phyloP scores from a whole-genome alignment of 1,284 basidiomycete species.

The Taiwanofungus camphoratus region DNA sequence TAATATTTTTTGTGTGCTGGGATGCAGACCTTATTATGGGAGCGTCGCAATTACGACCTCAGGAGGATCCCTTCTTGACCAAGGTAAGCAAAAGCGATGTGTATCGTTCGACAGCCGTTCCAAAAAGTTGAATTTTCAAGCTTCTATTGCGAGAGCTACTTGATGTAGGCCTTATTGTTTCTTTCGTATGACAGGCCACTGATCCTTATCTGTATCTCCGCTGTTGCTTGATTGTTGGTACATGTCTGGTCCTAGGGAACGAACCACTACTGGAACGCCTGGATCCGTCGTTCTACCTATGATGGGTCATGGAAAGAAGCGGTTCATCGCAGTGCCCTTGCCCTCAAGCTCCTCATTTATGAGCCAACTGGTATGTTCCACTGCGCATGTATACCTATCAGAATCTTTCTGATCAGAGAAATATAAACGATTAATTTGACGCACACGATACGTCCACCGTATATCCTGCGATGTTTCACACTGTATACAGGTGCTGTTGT shows the following conservation, averaged over 20 bases:
- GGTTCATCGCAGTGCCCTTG: constrained; percentile 84
- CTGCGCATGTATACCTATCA: constrained; percentile 5
- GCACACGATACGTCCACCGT: too few species aligned
- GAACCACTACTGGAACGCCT: constrained; percentile 79
- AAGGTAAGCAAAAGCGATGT: constrained; percentile 36
- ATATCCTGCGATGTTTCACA: neutral
- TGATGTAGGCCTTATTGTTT: too few species aligned
- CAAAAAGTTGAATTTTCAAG: constrained; percentile 20
- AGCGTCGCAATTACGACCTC: constrained; percentile 43
- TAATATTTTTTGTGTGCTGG: neutral
- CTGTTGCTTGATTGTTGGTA: too few species aligned
- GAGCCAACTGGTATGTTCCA: constrained; percentile 62
- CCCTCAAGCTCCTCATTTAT: constrained; percentile 79
- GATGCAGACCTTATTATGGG: constrained; percentile 39
- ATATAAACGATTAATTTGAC: too few species aligned
- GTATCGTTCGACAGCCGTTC: too few species aligned
- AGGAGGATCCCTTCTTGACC: constrained; percentile 60
- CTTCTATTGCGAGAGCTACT: constrained; percentile 51
- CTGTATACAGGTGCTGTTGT: constrained; percentile 67
- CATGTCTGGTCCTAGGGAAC: too few species aligned
- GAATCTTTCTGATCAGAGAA: constrained; percentile 23
- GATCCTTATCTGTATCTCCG: too few species aligned
- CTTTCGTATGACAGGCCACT: too few species aligned
- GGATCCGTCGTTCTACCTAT: constrained; percentile 82
- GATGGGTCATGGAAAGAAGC: constrained; percentile 91